A percentile compares a stretch with the other conserved stretches of the same genome.
phyloP scores from a whole-genome alignment of 345 rosid species.

The Eucalyptus polybractea region DNA sequence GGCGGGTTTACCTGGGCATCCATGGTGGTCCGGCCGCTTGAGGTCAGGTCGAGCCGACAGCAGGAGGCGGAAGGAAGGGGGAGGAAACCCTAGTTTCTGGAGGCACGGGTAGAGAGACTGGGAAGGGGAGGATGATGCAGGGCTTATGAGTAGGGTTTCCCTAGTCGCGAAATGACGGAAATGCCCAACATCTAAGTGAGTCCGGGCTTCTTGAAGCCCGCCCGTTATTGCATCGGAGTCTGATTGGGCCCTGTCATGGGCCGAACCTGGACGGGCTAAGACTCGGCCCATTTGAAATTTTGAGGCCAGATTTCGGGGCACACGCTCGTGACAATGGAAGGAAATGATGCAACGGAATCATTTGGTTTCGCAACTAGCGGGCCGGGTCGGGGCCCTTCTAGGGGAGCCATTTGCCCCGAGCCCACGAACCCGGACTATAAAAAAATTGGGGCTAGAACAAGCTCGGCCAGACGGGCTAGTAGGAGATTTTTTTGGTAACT shows the following conservation, averaged over 20 bases:
- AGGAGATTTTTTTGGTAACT: no score
- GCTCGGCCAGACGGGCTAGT: not conserved
- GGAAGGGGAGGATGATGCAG: not conserved
- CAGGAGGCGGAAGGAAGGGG: not conserved
- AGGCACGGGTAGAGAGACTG: not conserved
- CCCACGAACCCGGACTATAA: not conserved
- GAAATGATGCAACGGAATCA: not conserved
- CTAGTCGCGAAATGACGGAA: not conserved
- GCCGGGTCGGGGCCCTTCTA: not conserved
- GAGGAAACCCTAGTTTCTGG: not conserved
- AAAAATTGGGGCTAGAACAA: not conserved
- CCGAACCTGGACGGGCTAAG: not conserved
- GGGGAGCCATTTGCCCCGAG: not conserved
- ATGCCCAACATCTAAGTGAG: not conserved
- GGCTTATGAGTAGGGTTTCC: not conserved
- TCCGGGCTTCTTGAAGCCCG: not conserved
- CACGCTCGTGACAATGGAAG: not conserved
- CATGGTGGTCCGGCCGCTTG: not conserved
- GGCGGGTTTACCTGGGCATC: slow-evolving; percentile 11
- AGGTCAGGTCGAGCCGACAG: not conserved
- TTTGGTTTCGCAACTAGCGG: not conserved
- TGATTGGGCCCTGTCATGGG: not conserved
- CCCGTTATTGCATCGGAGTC: not conserved
- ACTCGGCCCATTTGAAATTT: not conserved
- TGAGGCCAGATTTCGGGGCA: not conserved